Conservation (phyloP, 345 rosid genomes). For the Bruguiera sexangula region DNA sequence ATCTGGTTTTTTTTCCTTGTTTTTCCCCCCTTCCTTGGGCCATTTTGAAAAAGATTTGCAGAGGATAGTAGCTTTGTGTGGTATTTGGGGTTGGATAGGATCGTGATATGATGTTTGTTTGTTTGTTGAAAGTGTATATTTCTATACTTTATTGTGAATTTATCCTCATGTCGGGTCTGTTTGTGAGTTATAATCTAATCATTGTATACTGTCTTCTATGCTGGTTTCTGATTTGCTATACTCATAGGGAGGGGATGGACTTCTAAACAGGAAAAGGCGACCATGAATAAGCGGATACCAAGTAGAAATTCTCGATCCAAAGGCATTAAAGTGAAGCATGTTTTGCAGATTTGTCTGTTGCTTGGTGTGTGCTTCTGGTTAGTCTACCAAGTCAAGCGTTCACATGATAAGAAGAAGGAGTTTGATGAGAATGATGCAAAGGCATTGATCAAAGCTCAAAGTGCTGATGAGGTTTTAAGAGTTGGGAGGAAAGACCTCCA, state of each 20-base stretch:
- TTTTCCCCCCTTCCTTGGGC: neutral
- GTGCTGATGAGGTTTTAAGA: constrained; percentile 33
- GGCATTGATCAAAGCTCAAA: constrained; percentile 22
- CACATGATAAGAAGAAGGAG: constrained; percentile 84
- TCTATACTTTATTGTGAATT: no score
- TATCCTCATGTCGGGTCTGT: no score
- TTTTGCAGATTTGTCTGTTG: constrained; percentile 70
- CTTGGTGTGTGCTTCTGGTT: constrained; percentile 84
- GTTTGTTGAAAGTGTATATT: neutral
- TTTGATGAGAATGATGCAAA: constrained; percentile 51
- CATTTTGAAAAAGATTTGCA: neutral
- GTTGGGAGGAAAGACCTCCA: constrained; percentile 75
- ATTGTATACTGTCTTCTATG: neutral
- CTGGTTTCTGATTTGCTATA: constrained; percentile 7
- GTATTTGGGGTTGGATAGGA: neutral
- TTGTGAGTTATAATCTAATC: neutral
- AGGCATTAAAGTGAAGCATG: constrained; percentile 61
- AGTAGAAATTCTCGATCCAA: constrained; percentile 68
- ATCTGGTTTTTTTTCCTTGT: neutral
- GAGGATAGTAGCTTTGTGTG: neutral
- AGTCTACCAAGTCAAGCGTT: constrained; percentile 83
- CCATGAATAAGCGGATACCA: constrained; percentile 57
- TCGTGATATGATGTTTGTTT: neutral
- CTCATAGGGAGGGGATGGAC: neutral
- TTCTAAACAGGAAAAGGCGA: constrained; percentile 11